Evolutionary conservation across 2,329 filamentous ascomycete species (phyloP).

Genomic region (Stenocarpella maydis): DNA sequence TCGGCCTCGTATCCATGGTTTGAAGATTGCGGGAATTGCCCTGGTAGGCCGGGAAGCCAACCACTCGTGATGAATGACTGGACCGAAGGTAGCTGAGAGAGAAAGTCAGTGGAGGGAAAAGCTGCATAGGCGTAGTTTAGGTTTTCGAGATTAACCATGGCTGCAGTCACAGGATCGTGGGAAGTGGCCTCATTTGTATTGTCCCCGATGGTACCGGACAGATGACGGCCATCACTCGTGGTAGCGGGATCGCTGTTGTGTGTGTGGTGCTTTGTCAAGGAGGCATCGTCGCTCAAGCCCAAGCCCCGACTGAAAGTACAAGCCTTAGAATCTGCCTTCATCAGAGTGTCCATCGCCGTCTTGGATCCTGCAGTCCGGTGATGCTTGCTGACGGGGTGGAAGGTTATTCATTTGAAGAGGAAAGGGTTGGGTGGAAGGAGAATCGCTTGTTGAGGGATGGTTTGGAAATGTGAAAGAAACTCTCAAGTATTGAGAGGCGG

Average conservation of each 20-base stretch:
- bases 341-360: background rate
- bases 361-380: background rate
- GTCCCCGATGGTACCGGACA: background rate
- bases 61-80: background rate
- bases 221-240: too few relatives aligned
- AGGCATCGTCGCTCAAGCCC: background rate
- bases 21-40: too few relatives aligned
- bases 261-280: background rate
- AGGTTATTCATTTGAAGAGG: background rate
- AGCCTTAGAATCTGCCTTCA: background rate
- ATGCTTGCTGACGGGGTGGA: background rate
- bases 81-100: background rate
- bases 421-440: background rate
- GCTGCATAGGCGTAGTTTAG: fast-evolving
- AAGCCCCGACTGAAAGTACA: background rate
- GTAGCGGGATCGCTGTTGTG: background rate
- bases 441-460: background rate
- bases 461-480: too few relatives aligned
- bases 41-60: background rate
- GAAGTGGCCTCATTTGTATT: background rate
- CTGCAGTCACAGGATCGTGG: background rate
- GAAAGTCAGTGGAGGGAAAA: background rate
- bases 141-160: fast-evolving
- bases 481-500: too few relatives aligned
- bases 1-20: background rate